These are phyloP conservation scores for Sordaria brevicollis DNA, from an alignment of 495 filamentous ascomycete genomes.

Conservation along the genomic window DNA sequence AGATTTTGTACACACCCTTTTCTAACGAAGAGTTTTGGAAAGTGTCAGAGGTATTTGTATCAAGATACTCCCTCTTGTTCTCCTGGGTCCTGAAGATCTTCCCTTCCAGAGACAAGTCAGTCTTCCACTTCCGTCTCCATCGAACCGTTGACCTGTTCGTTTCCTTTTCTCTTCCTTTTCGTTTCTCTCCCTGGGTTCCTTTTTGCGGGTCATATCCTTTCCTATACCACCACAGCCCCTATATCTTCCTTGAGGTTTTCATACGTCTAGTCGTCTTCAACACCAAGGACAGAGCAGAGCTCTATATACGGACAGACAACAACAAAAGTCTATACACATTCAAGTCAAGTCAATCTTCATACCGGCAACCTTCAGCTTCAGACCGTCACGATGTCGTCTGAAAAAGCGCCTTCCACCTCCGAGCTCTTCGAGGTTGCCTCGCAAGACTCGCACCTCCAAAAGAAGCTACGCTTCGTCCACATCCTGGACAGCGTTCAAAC, in stretches of 20 bases:
- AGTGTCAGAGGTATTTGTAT: not conserved
- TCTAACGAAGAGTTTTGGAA: not conserved
- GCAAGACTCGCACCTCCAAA: slow-evolving; percentile 24
- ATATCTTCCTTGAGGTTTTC: not conserved
- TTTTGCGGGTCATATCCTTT: not conserved
- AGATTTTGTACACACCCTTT: not conserved
- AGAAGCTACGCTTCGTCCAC: slow-evolving; percentile 23
- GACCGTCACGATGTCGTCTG: not conserved
- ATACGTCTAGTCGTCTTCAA: not conserved
- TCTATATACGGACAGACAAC: not conserved
- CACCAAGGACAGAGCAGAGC: not conserved
- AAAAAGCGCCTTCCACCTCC: slow-evolving; percentile 8
- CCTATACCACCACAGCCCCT: not conserved
- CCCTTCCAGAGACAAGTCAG: not conserved
- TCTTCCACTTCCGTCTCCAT: not conserved
- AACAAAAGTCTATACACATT: not conserved
- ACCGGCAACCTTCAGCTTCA: not conserved
- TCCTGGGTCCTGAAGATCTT: not conserved
- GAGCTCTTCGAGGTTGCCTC: slow-evolving; percentile 29
- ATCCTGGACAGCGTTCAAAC: slow-evolving; percentile 31
- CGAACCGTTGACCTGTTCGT: not conserved
- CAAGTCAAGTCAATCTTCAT: not conserved
- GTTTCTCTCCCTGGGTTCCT: not conserved
- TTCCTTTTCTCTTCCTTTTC: slow-evolving; percentile 1
- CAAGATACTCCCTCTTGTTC: not conserved